These are phyloP conservation scores for Parathielavia appendiculata DNA, from an alignment of 495 filamentous ascomycete species.

Conservation along the genomic window DNA sequence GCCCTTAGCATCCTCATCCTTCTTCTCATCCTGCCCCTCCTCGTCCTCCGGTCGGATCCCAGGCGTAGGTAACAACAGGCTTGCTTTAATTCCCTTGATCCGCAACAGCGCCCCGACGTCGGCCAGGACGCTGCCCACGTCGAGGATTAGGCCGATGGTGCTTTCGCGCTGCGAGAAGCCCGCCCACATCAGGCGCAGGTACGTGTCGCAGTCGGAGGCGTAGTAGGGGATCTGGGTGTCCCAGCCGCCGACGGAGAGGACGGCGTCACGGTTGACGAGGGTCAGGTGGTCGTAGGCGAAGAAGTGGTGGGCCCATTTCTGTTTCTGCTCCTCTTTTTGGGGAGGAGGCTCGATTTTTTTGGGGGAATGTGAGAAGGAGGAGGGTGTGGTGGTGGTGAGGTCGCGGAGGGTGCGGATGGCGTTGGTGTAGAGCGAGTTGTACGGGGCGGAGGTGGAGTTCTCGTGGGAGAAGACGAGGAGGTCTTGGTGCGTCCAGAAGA, in stretches of 20 bases:
- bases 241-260: slow-evolving; percentile 53
- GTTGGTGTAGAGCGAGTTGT: slow-evolving; percentile 43
- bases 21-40: slow-evolving; percentile 10
- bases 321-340: neutral
- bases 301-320: slow-evolving; percentile 49
- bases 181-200: slow-evolving; percentile 51
- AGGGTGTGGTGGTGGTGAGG: slow-evolving; percentile 20
- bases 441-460: slow-evolving; percentile 29
- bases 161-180: slow-evolving; percentile 45
- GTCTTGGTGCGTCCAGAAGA: slow-evolving; percentile 60
- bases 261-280: slow-evolving; percentile 50
- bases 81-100: slow-evolving; percentile 24
- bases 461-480: slow-evolving; percentile 48
- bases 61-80: slow-evolving; percentile 11
- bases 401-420: slow-evolving; percentile 40
- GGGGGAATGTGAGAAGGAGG: neutral
- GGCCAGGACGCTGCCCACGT: slow-evolving; percentile 44
- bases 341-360: neutral
- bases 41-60: too few species aligned
- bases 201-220: slow-evolving; percentile 44
- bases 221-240: slow-evolving; percentile 59
- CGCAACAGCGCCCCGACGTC: slow-evolving; percentile 46
- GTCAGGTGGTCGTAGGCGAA: slow-evolving; percentile 55
- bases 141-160: slow-evolving; percentile 44
- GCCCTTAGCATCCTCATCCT: slow-evolving; percentile 21